Evolutionary conservation across 176 grass and related monocot genomes (phyloP), one percentile per base, ranked within the genome.

Genomic region (Guadua angustifolia): DNA sequence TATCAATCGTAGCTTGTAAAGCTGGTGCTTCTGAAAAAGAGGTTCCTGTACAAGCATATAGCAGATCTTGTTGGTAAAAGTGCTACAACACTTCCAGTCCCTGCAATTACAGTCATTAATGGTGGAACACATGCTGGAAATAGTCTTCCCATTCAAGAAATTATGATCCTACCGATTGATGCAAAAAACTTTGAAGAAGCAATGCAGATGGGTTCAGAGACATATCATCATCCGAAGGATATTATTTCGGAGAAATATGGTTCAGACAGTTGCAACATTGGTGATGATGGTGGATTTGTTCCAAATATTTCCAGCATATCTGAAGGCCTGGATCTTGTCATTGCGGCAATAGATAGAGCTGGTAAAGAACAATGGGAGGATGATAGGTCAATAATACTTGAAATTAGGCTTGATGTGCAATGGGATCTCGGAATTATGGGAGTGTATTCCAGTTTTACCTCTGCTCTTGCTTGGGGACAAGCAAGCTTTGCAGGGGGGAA

Each of bases 1-100:
- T n/a, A n/a, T n/a, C n/a, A n/a, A n/a, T n/a, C n/a, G n/a, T n/a
- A n/a, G n/a, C n/a, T n/a, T n/a, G n/a, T n/a, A n/a, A n/a, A n/a
- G n/a, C n/a, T n/a, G n/a, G n/a, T n/a, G n/a, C n/a, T n/a, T n/a
- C n/a, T n/a, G n/a, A n/a, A n/a, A n/a, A n/a, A n/a, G n/a, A 99
- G 93, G 89, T 94, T 92, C 89, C 93, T 99, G 39, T 88, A 99
- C 88, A 99, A 99, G 78, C 93, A 99, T 88, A 99, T 95, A 83
- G 82, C 96, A 81, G 93, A 95, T 94, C 89, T 95, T 86, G 92
- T 87, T 69, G 91, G 93, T 84, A 94, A 95, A 95, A 94, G 74
- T 15, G 88, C 84, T 77, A 80, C 74, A 53, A 86, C 67, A 22
- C 89, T 99, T 86, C 96, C 96, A 26, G 85, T 95, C 64, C 96